Conservation (phyloP, 1,284 basidiomycete species). For the Abortiporus biennis region DNA sequence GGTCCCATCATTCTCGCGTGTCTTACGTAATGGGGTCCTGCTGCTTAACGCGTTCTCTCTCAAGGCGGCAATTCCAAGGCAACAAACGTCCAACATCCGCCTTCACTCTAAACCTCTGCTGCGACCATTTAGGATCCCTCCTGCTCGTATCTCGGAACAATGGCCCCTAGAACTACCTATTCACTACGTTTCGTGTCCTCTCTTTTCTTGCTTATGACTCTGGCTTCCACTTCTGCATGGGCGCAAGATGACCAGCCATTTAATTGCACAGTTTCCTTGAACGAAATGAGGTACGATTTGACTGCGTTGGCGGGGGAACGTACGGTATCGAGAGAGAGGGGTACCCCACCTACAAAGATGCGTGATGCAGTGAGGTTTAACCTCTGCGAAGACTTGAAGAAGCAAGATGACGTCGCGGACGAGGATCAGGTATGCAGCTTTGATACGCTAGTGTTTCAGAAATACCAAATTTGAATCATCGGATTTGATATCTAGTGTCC, state of each 20-base stretch:
- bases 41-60: no score
- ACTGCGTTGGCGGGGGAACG: conserved; percentile 45
- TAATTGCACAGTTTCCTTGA: conserved; percentile 47
- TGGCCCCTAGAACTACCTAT: conserved; percentile 15
- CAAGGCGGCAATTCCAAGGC: conserved; percentile 6
- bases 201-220: conserved; percentile 25
- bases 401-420: conserved; percentile 38
- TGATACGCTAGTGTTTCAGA: not conserved
- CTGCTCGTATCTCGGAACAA: conserved; percentile 17
- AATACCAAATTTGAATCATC: conserved; percentile 4
- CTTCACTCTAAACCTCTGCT: not conserved
- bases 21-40: conserved; percentile 26
- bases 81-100: not conserved
- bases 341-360: conserved; percentile 32
- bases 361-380: conserved; percentile 34
- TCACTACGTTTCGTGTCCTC: conserved; percentile 19
- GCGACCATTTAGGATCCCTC: not conserved
- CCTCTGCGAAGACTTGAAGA: conserved; percentile 52
- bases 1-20: conserved; percentile 24
- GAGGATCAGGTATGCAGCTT: conserved; percentile 55
- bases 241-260: conserved; percentile 38
- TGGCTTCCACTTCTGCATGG: conserved; percentile 20
- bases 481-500: conserved; percentile 50
- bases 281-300: conserved; percentile 52
- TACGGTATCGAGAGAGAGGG: conserved; percentile 31